Evolutionary conservation across 352 stramenopile genomes (phyloP), one percentile per base, ranked within the genome.

Genomic region (Phytopythium helicoides): DNA sequence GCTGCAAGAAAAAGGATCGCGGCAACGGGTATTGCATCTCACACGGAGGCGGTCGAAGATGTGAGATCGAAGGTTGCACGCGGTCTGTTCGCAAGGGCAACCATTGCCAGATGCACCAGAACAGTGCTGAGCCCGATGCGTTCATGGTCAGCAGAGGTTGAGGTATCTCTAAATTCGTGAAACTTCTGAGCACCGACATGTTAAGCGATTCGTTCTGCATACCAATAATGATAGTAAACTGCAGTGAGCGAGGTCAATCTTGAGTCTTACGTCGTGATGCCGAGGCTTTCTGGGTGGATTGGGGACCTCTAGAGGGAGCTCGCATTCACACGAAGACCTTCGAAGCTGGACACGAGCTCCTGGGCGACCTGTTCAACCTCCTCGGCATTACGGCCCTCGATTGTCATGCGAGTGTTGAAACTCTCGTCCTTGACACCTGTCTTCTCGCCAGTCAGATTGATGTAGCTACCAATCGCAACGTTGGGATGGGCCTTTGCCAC

Each of bases 21-120:
- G 83, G 83, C 38, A 92, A 92, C 33, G 83, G 81, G 10, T 90
- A 85, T 42, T 93, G 83, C 63, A 89, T 92, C 54, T 84, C 78
- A 1, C 83, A 93, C 40, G 83, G 83, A 31, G 81, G 83, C 19
- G 86, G 86, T 3, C 71, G 81, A 12, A 80, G 83, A 0, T 95
- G 86, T 45, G 74, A 83, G 21, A 62, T 73, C 25, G 31, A 65
- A 1, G 67, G 62, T 18, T 95, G 86, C 53, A 72, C 67, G 11
- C 75, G 79, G 8, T 89, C 77, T 0, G 78, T 89, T 26, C 78
- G 80, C 6, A 89, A 88, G 31, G 82, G 82, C n/a, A 87, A 89
- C 36, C 64, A 81, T 33, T 92, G 82, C 58, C 76, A 89, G 49
- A 74, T 76, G 22, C 79, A 92, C 57, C 76, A 87, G 53, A 44